Evolutionary conservation across 176 grass and related monocot species (phyloP).

Genomic region (Metroxylon sagu): DNA sequence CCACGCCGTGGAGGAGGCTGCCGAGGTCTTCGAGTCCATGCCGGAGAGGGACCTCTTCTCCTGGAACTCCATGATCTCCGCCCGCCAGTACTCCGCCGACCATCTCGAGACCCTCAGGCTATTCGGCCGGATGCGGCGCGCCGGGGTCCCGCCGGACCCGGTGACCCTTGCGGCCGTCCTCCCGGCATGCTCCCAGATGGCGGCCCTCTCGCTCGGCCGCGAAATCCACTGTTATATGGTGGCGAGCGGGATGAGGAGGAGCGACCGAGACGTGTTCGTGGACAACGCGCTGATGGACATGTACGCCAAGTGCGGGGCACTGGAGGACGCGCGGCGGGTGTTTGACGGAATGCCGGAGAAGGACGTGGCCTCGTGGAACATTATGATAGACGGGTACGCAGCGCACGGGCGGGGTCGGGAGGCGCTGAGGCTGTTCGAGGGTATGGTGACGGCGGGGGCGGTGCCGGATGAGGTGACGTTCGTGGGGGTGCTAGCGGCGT

Average conservation of each 20-base stretch:
- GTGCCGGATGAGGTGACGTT: constrained; percentile 47
- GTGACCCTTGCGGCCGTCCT: constrained; percentile 45
- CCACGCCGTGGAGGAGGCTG: constrained; percentile 25
- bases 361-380: constrained; percentile 60
- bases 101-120: constrained; percentile 26
- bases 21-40: constrained; percentile 42
- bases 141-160: constrained; percentile 16
- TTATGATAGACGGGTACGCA: constrained; percentile 66
- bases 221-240: constrained; percentile 43
- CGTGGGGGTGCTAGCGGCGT: constrained; percentile 38
- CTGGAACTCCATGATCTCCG: constrained; percentile 72
- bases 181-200: constrained; percentile 41
- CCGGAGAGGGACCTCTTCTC: constrained; percentile 42
- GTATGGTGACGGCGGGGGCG: constrained; percentile 29
- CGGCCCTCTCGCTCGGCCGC: constrained; percentile 36
- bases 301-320: constrained; percentile 47
- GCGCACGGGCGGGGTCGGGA: constrained; percentile 43
- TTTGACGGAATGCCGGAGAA: constrained; percentile 28
- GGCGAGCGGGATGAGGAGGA: constrained; percentile 26
- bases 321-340: constrained; percentile 35
- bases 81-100: constrained; percentile 44
- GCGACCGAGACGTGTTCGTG: constrained; percentile 22
- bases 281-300: constrained; percentile 51
- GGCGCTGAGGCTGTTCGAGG: constrained; percentile 33
- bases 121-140: constrained; percentile 32